phyloP scores from a whole-genome alignment of 2,329 filamentous ascomycete species.

The Cytospora mali region DNA sequence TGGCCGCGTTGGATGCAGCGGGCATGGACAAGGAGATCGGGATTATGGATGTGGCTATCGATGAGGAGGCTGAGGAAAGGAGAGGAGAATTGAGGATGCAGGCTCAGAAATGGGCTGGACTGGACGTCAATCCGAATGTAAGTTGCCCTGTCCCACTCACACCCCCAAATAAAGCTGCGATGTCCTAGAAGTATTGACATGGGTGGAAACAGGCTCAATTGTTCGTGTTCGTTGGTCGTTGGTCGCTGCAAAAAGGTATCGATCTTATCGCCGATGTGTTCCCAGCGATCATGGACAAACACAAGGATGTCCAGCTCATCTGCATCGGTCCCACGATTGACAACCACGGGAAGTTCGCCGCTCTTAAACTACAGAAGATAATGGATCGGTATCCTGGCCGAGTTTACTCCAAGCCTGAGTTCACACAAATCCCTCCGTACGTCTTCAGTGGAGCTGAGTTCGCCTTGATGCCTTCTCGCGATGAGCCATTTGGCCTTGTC shows the following conservation, averaged over 20 bases:
- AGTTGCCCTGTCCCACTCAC: not conserved
- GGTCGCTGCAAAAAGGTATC: conserved; percentile 70
- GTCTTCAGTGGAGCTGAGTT: conserved; percentile 71
- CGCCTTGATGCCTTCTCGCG: conserved; percentile 67
- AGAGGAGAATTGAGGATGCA: conserved; percentile 58
- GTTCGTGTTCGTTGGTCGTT: conserved; percentile 69
- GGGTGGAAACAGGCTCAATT: conserved; percentile 52
- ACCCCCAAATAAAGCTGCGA: not conserved
- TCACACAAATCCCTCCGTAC: conserved; percentile 65
- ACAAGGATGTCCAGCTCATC: conserved; percentile 61
- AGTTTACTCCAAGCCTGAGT: conserved; percentile 70
- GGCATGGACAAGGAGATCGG: conserved; percentile 53
- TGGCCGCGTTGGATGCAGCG: conserved; percentile 60
- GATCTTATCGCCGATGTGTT: conserved; percentile 69
- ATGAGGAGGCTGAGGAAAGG: conserved; percentile 40
- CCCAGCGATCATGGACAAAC: conserved; percentile 60
- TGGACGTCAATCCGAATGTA: conserved; percentile 58
- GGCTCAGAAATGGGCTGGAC: conserved; percentile 68
- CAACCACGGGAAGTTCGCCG: conserved; percentile 67
- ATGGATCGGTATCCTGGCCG: conserved; percentile 67
- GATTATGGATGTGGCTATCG: conserved; percentile 50
- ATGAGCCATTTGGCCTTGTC: conserved; percentile 70
- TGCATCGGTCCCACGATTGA: conserved; percentile 67
- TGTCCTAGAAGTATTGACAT: not conserved
- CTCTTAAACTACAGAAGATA: conserved; percentile 62